phyloP scores from a whole-genome alignment of 257 asterid species.

The Solanum bulbocastanum region DNA sequence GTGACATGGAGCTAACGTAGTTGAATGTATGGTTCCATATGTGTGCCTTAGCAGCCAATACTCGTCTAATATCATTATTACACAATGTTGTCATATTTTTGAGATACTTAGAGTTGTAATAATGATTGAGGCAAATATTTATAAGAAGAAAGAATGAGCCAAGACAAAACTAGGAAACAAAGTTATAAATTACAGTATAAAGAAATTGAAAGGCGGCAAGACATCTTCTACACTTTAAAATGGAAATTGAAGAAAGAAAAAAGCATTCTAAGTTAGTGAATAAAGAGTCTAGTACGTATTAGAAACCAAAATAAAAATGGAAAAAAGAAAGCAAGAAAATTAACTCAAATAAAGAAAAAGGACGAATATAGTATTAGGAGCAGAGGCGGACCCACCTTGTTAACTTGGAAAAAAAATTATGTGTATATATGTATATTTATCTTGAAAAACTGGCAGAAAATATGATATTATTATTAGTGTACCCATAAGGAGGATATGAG shows the following conservation, averaged over 20 bases:
- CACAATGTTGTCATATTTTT: background rate
- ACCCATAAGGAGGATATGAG: too few species aligned
- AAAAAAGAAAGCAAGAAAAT: too few species aligned
- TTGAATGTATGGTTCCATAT: background rate
- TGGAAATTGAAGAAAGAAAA: background rate
- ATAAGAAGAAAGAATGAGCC: background rate
- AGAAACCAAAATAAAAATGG: background rate
- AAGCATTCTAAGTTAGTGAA: background rate
- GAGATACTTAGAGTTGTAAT: background rate
- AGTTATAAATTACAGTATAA: too few species aligned
- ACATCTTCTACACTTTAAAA: background rate
- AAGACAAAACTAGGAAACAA: too few species aligned
- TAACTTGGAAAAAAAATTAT: too few species aligned
- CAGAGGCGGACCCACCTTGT: too few species aligned
- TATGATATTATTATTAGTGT: too few species aligned
- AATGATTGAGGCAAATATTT: background rate
- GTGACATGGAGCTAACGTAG: conserved; percentile 1
- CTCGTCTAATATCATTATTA: background rate
- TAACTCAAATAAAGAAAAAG: too few species aligned
- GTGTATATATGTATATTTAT: too few species aligned
- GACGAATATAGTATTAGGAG: too few species aligned
- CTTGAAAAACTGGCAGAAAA: too few species aligned
- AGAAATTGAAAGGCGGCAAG: too few species aligned
- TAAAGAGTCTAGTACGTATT: background rate
- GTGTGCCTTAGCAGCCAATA: background rate